Conservation (phyloP, 495 filamentous ascomycete species). For the Filosporella fistucella region DNA sequence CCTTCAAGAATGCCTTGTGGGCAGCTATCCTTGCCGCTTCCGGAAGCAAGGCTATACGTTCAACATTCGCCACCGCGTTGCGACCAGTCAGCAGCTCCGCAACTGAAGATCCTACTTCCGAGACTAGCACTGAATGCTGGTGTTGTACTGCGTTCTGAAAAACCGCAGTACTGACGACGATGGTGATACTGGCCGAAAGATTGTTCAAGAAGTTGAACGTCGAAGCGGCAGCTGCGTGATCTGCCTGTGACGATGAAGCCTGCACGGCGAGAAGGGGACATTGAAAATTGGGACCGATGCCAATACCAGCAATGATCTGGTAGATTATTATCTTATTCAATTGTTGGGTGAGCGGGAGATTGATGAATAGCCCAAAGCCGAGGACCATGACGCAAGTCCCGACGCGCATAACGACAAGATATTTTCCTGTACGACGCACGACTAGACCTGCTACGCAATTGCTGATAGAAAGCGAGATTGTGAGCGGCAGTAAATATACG, state of each 20-base stretch:
- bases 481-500: slow-evolving; percentile 60
- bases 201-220: slow-evolving; percentile 59
- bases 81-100: neutral
- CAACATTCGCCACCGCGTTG: slow-evolving; percentile 2
- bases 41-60: slow-evolving; percentile 15
- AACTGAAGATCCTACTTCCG: slow-evolving; percentile 6
- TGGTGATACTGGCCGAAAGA: slow-evolving; percentile 54
- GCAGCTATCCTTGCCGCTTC: slow-evolving; percentile 32
- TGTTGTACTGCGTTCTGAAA: slow-evolving; percentile 50
- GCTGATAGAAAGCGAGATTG: slow-evolving; percentile 42
- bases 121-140: neutral
- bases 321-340: slow-evolving; percentile 48
- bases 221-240: slow-evolving; percentile 61
- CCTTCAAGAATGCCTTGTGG: slow-evolving; percentile 35
- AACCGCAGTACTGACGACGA: slow-evolving; percentile 64
- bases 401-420: slow-evolving; percentile 47
- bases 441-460: slow-evolving; percentile 44
- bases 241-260: slow-evolving; percentile 50
- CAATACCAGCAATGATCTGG: slow-evolving; percentile 43
- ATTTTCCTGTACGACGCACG: slow-evolving; percentile 57
- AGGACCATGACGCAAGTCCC: slow-evolving; percentile 46
- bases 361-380: slow-evolving; percentile 52
- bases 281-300: slow-evolving; percentile 52
- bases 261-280: slow-evolving; percentile 74
- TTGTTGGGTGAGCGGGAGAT: slow-evolving; percentile 35